Base-by-base conservation (phyloP, 306 rosid species). In the Rosa lucieae region DNA sequence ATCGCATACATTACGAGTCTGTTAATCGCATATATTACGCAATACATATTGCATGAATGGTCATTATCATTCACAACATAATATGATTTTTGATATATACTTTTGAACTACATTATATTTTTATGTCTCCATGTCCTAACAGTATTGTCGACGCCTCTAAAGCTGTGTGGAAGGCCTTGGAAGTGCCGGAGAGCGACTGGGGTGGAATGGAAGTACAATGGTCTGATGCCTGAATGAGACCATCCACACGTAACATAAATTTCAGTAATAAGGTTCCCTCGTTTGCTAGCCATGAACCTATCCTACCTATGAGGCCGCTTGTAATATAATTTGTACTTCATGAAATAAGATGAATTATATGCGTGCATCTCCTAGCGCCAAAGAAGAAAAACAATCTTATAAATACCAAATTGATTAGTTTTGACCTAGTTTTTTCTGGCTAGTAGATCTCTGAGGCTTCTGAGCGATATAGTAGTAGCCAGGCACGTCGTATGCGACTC, bases 141-240 rank as follows among this genome's bases (percentile, higher is more conserved):
- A 84, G 86, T 77, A 59, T 86, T 37, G 87, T 86, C 23, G 92
- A 89, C 70, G 85, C 76, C 3, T 85, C 83, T 20, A 74, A 85
- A 12, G 83, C 83, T n/a, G 85, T 78, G 1, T 77, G 84, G 84
- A 72, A 84, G 67, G 83, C 88, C 2, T 62, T 85, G 74, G 77
- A 71, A 3, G 85, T 81, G 51, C 42, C 62, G 15, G 29, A 78
- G 44, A 23, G 20, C 26, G 81, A 85, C 6, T 61, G 75, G 88
- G 81, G 78, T 18, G 61, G 3, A 1, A 1, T 76, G 14, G 79
- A 72, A 37, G 59, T 84, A 26, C 40, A 8, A 0, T 80, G 84
- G 84, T 80, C 84, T 35, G 67, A 84, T 26, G 73, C 47, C 21
- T 66, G 13, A 35, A 7, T 37, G 70, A 35, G 17, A 26, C 35